Base-by-base conservation (phyloP, 768 basidiomycete species). In the Suillus clintonianus region DNA sequence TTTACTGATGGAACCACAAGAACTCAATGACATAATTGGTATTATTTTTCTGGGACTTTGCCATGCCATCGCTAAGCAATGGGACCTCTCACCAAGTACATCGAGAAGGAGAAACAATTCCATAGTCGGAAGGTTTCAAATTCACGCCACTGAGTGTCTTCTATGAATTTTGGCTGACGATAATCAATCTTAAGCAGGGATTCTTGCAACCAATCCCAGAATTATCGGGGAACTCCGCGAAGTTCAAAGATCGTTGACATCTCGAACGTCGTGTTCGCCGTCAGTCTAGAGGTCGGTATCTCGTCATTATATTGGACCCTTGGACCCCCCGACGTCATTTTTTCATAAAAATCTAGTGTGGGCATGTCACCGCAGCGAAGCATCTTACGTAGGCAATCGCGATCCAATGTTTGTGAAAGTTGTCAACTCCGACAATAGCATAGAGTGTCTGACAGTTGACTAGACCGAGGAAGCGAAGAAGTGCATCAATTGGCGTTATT, bases 351-450 rank as follows among this genome's bases (percentile, higher is more conserved):
- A 2, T 67, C 48, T 24, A 47, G 45, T 22, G 22, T 47, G 11
- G 22, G 6, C 22, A 47, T 7, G 41, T 74, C 61, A 69, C 65
- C 24, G 68, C 41, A 72, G 69, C 62, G 68, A 71, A 56, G 65
- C 68, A 2, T 68, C 71, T 7, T 36, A 68, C 61, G 15, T 70
- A 71, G n/a, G 71, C n/a, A 55, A 65, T 36, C 68, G 66, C 37
- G 71, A 74, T 22, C 53, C 67, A 1, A 71, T 56, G 55, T n/a
- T 51, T 69, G 47, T 66, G 39, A 27, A 50, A 30, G 61, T 69
- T 9, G 65, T 72, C 13, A 66, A 67, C 15, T 74, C 69, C 10
- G 65, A 72, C 32, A 73, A 74, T 17, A 68, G 69, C 24, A 60
- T 72, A 4, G 68, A 70, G 50, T 73, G 68, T 54, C 42, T 73